Base-by-base conservation (phyloP, 352 stramenopile genomes). In the Phytophthora meadii region DNA sequence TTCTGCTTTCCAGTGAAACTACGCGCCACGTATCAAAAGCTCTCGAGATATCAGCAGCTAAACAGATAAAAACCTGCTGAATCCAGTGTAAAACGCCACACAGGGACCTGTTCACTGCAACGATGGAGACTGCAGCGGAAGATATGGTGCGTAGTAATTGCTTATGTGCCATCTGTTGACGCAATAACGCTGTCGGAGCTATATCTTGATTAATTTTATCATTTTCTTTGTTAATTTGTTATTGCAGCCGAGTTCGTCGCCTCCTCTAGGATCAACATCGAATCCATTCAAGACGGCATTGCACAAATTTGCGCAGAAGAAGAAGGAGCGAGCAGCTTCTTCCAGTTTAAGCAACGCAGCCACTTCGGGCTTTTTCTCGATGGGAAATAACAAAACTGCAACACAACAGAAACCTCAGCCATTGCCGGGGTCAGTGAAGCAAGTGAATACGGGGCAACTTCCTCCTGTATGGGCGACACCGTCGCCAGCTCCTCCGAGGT, bases 231-330 rank as follows among this genome's bases (percentile, higher is more conserved):
- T 30, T 32, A 50, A 54, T 51, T 45, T 51, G 45, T 28, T 34
- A 22, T 15, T 46, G 37, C 54, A 84, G 70, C 36, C 72, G 30
- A 77, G 58, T 32, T 49, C 66, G 28, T 76, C 69, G 10, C 54
- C 65, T 32, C 27, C 65, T 10, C 59, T 68, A 11, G 65, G 60
- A 45, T 28, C 63, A 25, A 87, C 80, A 36, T 86, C 81, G 9
- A 93, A 91, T 56, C 79, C 81, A 39, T 93, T 94, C 54, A 85
- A 85, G 55, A 89, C 80, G 53, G 87, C 82, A 44, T 69, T 94
- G 50, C 83, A 94, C 71, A 94, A 94, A 52, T 90, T 94, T 46
- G 53, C 66, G n/a, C 79, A 88, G 55, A 94, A 93, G 70, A 87
- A 93, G 50, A 90, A 94, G 57, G 70, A 90, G 25, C 67, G 79